Evolutionary conservation across 2,329 filamentous ascomycete genomes (phyloP).

Genomic region (Nemania serpens): DNA sequence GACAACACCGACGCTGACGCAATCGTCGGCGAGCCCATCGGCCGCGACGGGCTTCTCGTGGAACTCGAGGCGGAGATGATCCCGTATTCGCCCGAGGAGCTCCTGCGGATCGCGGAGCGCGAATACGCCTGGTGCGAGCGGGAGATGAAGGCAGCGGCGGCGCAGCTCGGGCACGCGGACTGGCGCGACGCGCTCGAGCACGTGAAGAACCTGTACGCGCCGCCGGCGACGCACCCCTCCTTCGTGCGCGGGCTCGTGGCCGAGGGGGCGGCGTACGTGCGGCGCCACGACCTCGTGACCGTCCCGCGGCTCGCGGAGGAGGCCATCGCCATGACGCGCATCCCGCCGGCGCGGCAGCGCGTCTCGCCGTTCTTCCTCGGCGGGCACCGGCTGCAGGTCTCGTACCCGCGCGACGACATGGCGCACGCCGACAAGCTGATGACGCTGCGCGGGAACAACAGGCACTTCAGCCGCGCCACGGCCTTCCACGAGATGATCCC

Average conservation of each 20-base stretch:
- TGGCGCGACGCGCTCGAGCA: slow-evolving; percentile 60
- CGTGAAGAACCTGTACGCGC: slow-evolving; percentile 59
- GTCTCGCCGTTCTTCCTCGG: slow-evolving; percentile 65
- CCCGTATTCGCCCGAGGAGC: slow-evolving; percentile 60
- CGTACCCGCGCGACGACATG: slow-evolving; percentile 60
- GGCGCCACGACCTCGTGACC: slow-evolving; percentile 58
- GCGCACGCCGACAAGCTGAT: slow-evolving; percentile 59
- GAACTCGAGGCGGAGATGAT: slow-evolving; percentile 63
- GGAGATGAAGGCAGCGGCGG: slow-evolving; percentile 58
- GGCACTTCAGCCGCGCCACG: slow-evolving; percentile 60
- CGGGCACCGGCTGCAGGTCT: slow-evolving; percentile 57
- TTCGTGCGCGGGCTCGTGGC: slow-evolving; percentile 56
- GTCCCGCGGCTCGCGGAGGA: slow-evolving; percentile 58
- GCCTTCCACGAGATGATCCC: slow-evolving; percentile 67
- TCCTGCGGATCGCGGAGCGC: slow-evolving; percentile 54
- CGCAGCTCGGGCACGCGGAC: slow-evolving; percentile 51
- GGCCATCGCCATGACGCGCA: slow-evolving; percentile 62
- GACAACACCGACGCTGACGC: slow-evolving; percentile 44
- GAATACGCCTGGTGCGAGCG: slow-evolving; percentile 60
- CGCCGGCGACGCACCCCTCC: slow-evolving; percentile 57
- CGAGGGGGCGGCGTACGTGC: slow-evolving; percentile 59
- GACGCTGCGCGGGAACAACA: slow-evolving; percentile 64
- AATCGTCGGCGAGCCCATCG: slow-evolving; percentile 63
- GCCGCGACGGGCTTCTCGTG: slow-evolving; percentile 53
- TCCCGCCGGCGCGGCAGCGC: slow-evolving; percentile 56